These are phyloP conservation scores for Staphylotrichum longicolle DNA, from an alignment of 495 filamentous ascomycete genomes.

Conservation along the genomic window DNA sequence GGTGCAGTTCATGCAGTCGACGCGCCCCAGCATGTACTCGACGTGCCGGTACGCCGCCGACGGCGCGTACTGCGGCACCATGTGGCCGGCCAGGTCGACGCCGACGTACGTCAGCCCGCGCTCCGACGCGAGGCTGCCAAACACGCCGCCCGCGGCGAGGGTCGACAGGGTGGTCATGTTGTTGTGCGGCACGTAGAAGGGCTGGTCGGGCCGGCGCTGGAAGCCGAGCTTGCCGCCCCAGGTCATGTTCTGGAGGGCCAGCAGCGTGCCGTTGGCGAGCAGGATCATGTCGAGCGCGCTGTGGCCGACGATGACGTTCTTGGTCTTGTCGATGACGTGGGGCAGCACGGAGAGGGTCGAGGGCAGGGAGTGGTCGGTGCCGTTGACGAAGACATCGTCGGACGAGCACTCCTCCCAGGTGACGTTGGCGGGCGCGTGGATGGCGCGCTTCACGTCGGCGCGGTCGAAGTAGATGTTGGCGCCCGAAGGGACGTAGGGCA, in stretches of 20 bases:
- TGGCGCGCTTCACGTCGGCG: slow-evolving; percentile 69
- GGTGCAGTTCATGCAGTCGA: slow-evolving; percentile 41
- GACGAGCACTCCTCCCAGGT: slow-evolving; percentile 59
- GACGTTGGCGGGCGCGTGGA: slow-evolving; percentile 60
- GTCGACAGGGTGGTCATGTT: slow-evolving; percentile 36
- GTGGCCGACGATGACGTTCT: slow-evolving; percentile 68
- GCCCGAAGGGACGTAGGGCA: slow-evolving; percentile 51
- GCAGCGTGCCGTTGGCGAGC: slow-evolving; percentile 63
- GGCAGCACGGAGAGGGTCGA: slow-evolving; percentile 57
- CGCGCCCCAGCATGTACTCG: slow-evolving; percentile 64
- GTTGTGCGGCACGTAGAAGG: slow-evolving; percentile 66
- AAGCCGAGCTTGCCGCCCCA: slow-evolving; percentile 75
- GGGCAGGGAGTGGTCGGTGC: slow-evolving; percentile 46
- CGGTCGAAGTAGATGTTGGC: slow-evolving; percentile 73
- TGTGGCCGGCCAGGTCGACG: slow-evolving; percentile 60
- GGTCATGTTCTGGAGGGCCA: slow-evolving; percentile 82
- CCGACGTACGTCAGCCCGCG: slow-evolving; percentile 66
- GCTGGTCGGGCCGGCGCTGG: slow-evolving; percentile 52
- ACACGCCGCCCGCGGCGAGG: slow-evolving; percentile 52
- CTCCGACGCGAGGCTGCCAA: slow-evolving; percentile 64
- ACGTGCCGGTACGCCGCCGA: slow-evolving; percentile 64
- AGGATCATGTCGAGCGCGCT: slow-evolving; percentile 59
- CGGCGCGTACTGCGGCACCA: slow-evolving; percentile 64
- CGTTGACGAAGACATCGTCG: slow-evolving; percentile 54
- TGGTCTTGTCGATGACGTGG: slow-evolving; percentile 66